These are phyloP conservation scores for Chlamydomonas sp. DNA, from an alignment of 139 green algal species.

Conservation along the genomic window DNA sequence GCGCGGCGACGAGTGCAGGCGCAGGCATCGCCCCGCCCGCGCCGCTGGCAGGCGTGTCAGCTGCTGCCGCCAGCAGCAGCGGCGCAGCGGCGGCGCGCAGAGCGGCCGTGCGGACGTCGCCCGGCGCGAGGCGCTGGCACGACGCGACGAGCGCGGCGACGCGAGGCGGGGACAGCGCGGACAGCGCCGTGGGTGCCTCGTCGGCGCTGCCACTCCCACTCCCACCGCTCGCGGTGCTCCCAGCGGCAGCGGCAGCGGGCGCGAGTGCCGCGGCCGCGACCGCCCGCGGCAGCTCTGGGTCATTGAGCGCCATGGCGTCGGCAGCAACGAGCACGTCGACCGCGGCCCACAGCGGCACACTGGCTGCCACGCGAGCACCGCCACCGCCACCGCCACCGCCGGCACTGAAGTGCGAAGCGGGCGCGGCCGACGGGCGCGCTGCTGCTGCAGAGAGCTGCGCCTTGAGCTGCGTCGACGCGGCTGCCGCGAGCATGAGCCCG, in stretches of 20 bases:
- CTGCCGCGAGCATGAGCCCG: conserved; percentile 9
- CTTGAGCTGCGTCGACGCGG: not conserved
- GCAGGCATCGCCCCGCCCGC: no score
- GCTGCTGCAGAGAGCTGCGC: not conserved
- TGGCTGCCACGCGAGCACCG: not conserved
- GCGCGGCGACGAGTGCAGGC: no score
- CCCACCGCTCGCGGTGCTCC: no score
- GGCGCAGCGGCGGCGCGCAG: no score
- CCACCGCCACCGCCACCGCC: not conserved
- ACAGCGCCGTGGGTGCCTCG: no score
- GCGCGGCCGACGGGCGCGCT: not conserved
- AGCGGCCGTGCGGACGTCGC: no score
- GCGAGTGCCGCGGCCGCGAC: not conserved
- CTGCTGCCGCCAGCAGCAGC: no score
- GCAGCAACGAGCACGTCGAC: not conserved
- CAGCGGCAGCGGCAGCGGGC: not conserved
- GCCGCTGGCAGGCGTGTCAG: no score
- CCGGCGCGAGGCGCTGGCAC: no score
- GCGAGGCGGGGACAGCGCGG: no score
- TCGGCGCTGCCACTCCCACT: no score
- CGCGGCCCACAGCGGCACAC: not conserved
- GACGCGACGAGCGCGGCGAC: no score
- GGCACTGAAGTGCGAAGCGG: not conserved
- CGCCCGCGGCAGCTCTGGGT: not conserved
- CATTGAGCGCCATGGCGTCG: not conserved